Conservation (phyloP, 257 asterid genomes). For the Nyctanthes arbortristis region DNA sequence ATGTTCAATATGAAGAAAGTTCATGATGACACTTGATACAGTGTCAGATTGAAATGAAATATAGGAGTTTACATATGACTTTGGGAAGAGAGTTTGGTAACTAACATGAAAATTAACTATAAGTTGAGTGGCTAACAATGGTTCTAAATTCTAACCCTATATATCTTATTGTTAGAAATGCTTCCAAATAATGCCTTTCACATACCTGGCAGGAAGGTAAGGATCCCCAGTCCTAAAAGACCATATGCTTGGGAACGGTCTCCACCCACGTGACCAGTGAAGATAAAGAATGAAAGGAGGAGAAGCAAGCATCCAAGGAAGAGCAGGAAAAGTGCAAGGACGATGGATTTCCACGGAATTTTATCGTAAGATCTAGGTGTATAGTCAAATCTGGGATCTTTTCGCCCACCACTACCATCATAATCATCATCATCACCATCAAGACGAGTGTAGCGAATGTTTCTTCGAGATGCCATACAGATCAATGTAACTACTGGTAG, state of each 20-base stretch:
- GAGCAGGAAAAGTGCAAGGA: conserved; percentile 77
- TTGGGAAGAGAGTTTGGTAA: not conserved
- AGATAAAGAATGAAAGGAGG: conserved; percentile 66
- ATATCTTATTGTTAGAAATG: not conserved
- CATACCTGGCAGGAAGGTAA: conserved; percentile 82
- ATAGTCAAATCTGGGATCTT: conserved; percentile 78
- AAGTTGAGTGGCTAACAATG: not conserved
- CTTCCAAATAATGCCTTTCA: not conserved
- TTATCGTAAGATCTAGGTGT: conserved; percentile 61
- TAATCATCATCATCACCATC: conserved; percentile 63
- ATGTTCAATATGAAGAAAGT: not conserved
- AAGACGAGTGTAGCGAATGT: conserved; percentile 60
- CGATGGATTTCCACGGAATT: conserved; percentile 89
- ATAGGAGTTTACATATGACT: not conserved
- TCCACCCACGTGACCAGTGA: conserved; percentile 94
- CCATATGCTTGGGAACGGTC: conserved; percentile 83
- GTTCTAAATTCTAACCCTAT: not conserved
- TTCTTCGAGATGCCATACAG: conserved; percentile 72
- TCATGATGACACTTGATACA: not conserved
- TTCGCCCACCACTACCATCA: conserved; percentile 31
- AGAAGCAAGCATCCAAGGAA: conserved; percentile 84
- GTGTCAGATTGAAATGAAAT: not conserved
- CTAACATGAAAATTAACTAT: not conserved
- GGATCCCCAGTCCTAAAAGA: conserved; percentile 78
- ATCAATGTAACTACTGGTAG: conserved; percentile 17